Percentiles rank a stretch among this genome's conserved stretches.
Evolutionary conservation across 202 grass and related monocot genomes (phyloP).

Genomic region (Panicum virgatum): DNA sequence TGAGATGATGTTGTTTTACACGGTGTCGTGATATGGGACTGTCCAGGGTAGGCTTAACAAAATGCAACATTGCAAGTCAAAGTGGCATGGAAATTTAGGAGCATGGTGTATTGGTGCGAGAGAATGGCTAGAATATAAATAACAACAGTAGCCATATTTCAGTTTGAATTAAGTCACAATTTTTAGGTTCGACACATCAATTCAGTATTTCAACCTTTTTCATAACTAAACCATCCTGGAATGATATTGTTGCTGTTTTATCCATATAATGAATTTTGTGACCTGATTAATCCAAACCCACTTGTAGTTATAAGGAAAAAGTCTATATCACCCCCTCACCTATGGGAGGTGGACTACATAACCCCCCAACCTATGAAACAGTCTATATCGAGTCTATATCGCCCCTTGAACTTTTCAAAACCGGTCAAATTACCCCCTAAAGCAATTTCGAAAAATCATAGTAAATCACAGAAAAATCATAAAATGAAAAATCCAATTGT

Average conservation of each 20-base stretch:
- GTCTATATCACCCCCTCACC: no score
- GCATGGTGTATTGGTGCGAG: not conserved
- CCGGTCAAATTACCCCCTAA: no score
- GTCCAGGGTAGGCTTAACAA: not conserved
- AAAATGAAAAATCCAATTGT: no score
- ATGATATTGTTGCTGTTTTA: slow-evolving; percentile 13
- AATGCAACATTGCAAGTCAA: not conserved
- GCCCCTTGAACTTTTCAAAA: no score
- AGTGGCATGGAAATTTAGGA: not conserved
- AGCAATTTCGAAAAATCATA: no score
- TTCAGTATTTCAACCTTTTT: not conserved
- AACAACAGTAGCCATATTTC: not conserved
- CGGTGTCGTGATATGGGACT: slow-evolving; percentile 8
- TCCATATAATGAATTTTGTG: not conserved
- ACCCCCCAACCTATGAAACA: no score
- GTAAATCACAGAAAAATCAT: no score
- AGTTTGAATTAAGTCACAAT: slow-evolving; percentile 11
- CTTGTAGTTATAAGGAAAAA: not conserved
- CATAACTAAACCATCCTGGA: not conserved
- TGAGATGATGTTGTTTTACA: not conserved
- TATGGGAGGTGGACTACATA: no score
- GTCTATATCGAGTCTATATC: no score
- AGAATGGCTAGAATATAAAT: not conserved
- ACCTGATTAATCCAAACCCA: slow-evolving; percentile 2
- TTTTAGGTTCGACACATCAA: not conserved